These are phyloP conservation scores for Naegleria lovaniensis DNA, from an alignment of 208 protist genomes.

Conservation along the genomic window DNA sequence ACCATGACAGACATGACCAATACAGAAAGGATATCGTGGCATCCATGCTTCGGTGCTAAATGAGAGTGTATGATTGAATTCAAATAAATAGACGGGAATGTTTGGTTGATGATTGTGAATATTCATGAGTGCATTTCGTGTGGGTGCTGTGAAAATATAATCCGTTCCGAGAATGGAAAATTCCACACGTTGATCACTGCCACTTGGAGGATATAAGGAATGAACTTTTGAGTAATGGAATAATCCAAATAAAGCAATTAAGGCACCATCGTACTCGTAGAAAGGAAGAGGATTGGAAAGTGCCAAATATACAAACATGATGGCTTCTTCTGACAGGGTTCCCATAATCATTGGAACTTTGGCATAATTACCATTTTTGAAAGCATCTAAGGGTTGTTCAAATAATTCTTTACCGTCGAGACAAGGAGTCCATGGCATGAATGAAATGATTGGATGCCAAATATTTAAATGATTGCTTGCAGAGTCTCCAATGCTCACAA, in stretches of 20 bases:
- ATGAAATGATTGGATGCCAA: neutral
- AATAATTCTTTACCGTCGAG: conserved; percentile 35
- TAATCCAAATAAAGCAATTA: neutral
- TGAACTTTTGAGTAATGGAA: neutral
- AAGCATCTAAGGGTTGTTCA: conserved; percentile 4
- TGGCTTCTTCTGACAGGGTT: neutral
- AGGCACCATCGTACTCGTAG: neutral
- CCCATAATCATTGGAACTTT: conserved; percentile 38
- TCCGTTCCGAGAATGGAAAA: neutral
- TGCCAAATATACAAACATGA: neutral
- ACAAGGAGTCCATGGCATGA: conserved; percentile 30
- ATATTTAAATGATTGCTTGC: neutral
- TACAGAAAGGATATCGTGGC: neutral
- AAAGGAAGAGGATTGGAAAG: neutral
- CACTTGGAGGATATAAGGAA: neutral
- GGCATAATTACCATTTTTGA: conserved; percentile 3
- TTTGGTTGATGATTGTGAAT: neutral
- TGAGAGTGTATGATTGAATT: neutral
- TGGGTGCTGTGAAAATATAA: conserved; percentile 15
- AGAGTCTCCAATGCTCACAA: neutral
- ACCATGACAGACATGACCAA: neutral
- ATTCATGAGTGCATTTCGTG: neutral
- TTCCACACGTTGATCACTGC: neutral
- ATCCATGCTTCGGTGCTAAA: neutral
- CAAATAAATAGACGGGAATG: neutral